A percentile compares a stretch with the other conserved stretches of the same genome.
Conservation (phyloP, 2,329 filamentous ascomycete genomes). For the Coniochaeta hoffmannii region DNA sequence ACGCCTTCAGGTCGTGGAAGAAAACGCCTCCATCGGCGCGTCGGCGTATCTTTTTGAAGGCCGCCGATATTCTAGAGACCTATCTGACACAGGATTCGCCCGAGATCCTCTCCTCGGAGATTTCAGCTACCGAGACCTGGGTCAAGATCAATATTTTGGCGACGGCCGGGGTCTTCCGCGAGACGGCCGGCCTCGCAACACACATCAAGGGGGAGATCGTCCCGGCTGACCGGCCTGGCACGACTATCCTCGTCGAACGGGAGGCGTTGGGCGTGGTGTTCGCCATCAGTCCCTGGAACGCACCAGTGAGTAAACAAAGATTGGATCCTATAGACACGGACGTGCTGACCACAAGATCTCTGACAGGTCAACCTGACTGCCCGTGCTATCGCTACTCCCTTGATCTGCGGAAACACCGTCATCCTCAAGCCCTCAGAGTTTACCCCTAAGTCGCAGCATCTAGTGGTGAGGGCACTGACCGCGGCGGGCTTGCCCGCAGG, state of each 20-base stretch:
- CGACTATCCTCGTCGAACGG: slow-evolving; percentile 57
- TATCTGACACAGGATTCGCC: slow-evolving; percentile 50
- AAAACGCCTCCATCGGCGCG: slow-evolving; percentile 52
- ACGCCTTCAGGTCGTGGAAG: slow-evolving; percentile 63
- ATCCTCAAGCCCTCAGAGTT: slow-evolving; percentile 67
- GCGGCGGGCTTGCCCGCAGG: slow-evolving; percentile 72
- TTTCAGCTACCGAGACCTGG: slow-evolving; percentile 30
- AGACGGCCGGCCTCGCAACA: slow-evolving; percentile 33
- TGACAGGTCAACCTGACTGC: slow-evolving; percentile 38
- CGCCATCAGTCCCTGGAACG: slow-evolving; percentile 72
- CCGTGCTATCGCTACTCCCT: slow-evolving; percentile 50
- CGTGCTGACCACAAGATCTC: too few species aligned
- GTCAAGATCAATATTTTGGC: slow-evolving; percentile 30
- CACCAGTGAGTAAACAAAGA: too few species aligned
- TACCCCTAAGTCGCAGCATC: slow-evolving; percentile 34
- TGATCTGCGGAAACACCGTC: slow-evolving; percentile 70
- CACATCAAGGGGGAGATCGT: slow-evolving; percentile 27
- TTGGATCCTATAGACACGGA: too few species aligned
- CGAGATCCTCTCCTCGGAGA: slow-evolving; percentile 49
- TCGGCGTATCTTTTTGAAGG: slow-evolving; percentile 62
- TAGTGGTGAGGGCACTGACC: background rate
- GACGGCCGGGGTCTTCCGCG: slow-evolving; percentile 28
- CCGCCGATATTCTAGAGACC: slow-evolving; percentile 54
- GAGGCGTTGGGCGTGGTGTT: slow-evolving; percentile 76
- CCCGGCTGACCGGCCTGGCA: slow-evolving; percentile 32